Percentiles rank a stretch among this genome's conserved stretches.
Evolutionary conservation across 371 early-diverging fungal species (phyloP).

Genomic region (Cokeromyces recurvatus): DNA sequence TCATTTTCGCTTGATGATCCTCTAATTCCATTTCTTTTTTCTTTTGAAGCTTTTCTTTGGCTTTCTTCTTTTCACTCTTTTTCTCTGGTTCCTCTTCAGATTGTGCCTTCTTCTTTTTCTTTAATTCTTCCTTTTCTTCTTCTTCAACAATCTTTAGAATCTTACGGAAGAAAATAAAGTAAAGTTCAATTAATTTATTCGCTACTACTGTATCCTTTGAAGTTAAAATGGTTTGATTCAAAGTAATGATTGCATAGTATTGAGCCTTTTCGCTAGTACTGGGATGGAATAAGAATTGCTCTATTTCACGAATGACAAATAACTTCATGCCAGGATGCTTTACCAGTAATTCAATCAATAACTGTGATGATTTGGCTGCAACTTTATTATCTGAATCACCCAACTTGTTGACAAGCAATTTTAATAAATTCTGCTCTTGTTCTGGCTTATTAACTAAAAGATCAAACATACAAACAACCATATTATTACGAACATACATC

Average conservation of each 20-base stretch:
- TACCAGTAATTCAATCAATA: slow-evolving; percentile 70
- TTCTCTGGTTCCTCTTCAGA: slow-evolving; percentile 41
- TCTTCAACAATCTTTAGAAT: slow-evolving; percentile 55
- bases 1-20: slow-evolving; percentile 73
- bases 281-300: slow-evolving; percentile 76
- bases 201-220: slow-evolving; percentile 69
- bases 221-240: slow-evolving; percentile 88
- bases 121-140: slow-evolving; percentile 34
- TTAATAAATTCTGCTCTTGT: slow-evolving; percentile 91
- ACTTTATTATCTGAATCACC: slow-evolving; percentile 90
- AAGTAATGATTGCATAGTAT: slow-evolving; percentile 83
- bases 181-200: slow-evolving; percentile 79
- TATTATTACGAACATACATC: slow-evolving; percentile 73
- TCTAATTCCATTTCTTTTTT: slow-evolving; percentile 49
- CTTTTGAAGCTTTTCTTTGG: slow-evolving; percentile 41
- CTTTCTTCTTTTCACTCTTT: slow-evolving; percentile 40
- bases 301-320: slow-evolving; percentile 81
- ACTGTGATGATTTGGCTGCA: slow-evolving; percentile 77
- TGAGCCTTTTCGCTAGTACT: slow-evolving; percentile 71
- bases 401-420: slow-evolving; percentile 89
- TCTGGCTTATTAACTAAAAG: slow-evolving; percentile 86
- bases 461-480: slow-evolving; percentile 69
- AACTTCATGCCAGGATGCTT: slow-evolving; percentile 85
- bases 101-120: slow-evolving; percentile 45
- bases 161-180: slow-evolving; percentile 87